Evolutionary conservation across 148 eudicot species (phyloP), one percentile per base, ranked within the genome.

Genomic region (Nepenthes gracilis): DNA sequence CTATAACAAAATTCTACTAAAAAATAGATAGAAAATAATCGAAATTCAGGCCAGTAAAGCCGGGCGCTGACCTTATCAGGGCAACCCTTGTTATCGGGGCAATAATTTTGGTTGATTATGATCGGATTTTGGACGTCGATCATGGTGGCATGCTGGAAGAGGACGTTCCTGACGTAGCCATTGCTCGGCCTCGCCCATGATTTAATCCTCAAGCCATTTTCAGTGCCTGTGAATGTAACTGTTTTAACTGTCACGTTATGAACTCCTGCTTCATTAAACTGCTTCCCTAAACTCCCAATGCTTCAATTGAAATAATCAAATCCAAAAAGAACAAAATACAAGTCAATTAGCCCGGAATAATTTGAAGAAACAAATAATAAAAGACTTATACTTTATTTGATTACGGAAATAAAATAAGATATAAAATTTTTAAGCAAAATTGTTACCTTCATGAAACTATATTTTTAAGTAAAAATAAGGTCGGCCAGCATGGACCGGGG

Each of bases 151-250:
- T 64, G 36, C 43, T 70, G 47, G 34, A 58, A 64, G n/a, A 52
- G 50, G 5, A 70, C 61, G 33, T 60, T 48, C 12, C 45, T 43
- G 14, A 70, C 69, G 9, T 64, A 70, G 14, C 64, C 69, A 12
- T 2, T 35, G 56, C 61, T 70, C 5, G 60, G 60, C 60, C 64
- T 64, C 11, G 64, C 74, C 74, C 69, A 64, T 1, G 74, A 51
- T 45, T 70, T 70, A 47, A 64, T 70, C 43, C 74, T 43, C 15
- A 64, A 36, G 10, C 65, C 74, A 54, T 70, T 70, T 34, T 55
- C 54, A 5, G 74, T 70, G 9, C 58, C 66, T 6, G 36, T 10
- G 36, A 64, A 32, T 4, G 57, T 49, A 36, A 55, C 58, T 36
- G 37, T 45, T 35, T 53, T 64, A 32, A 70, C 69, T 0, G 60